Conservation (phyloP, 2,329 filamentous ascomycete genomes). For the Cladophialophora exuberans region DNA sequence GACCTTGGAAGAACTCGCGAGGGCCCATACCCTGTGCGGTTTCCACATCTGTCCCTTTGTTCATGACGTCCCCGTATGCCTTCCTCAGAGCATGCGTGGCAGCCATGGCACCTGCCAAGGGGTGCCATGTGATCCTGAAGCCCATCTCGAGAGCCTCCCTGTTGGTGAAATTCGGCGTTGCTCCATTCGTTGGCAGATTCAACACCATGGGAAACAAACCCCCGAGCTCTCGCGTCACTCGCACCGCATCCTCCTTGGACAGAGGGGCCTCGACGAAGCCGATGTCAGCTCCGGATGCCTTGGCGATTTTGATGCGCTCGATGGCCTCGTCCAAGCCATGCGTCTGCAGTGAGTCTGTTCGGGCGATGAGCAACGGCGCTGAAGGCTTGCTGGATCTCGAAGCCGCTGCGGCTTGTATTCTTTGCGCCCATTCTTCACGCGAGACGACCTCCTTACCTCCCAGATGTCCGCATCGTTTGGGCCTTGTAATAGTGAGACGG, state of each 20-base stretch:
- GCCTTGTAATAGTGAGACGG: conserved; percentile 16
- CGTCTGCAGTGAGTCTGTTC: conserved; percentile 41
- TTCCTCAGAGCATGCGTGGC: background rate
- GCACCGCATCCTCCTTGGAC: conserved; percentile 40
- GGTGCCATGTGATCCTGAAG: conserved; percentile 39
- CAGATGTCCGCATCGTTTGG: conserved; percentile 46
- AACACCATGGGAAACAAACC: conserved; percentile 45
- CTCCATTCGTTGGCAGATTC: conserved; percentile 49
- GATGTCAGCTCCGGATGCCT: conserved; percentile 44
- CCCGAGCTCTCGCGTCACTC: conserved; percentile 40
- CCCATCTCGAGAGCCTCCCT: conserved; percentile 44
- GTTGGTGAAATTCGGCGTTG: conserved; percentile 42
- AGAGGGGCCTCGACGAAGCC: conserved; percentile 46
- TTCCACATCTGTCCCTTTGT: background rate
- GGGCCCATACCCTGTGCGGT: conserved; percentile 3
- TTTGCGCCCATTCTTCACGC: conserved; percentile 37
- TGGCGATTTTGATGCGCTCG: conserved; percentile 40
- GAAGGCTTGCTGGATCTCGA: conserved; percentile 37
- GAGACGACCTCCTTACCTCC: conserved; percentile 45
- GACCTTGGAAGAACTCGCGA: background rate
- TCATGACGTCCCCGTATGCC: conserved; percentile 1
- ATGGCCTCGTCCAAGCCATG: conserved; percentile 46
- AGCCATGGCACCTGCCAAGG: background rate
- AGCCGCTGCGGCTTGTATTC: conserved; percentile 46
- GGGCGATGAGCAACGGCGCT: conserved; percentile 45